Percentiles rank a stretch among this genome's conserved stretches.
These are phyloP conservation scores for Leccinum boreale DNA, from an alignment of 768 basidiomycete genomes.

Conservation along the genomic window DNA sequence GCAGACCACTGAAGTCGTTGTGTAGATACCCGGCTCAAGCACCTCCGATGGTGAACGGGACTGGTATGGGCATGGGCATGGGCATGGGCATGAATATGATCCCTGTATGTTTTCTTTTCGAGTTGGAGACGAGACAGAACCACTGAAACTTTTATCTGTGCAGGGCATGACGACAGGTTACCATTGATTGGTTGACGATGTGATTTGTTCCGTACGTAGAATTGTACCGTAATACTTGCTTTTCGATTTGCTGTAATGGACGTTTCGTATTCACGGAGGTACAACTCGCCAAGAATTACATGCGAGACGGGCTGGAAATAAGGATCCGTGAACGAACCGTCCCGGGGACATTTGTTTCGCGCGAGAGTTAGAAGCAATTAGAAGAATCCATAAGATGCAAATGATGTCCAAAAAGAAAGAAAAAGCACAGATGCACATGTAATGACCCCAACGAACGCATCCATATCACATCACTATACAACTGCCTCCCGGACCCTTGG, in stretches of 20 bases:
- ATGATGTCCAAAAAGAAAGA: slow-evolving; percentile 4
- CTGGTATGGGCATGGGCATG: slow-evolving; percentile 38
- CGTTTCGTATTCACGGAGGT: slow-evolving; percentile 3
- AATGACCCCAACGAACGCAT: neutral
- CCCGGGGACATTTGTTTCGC: neutral
- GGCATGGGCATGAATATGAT: slow-evolving; percentile 48
- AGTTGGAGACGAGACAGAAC: neutral
- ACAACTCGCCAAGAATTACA: slow-evolving; percentile 14
- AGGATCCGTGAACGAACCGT: neutral
- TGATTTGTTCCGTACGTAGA: slow-evolving; percentile 7
- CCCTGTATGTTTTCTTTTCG: slow-evolving; percentile 45
- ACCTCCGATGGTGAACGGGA: slow-evolving; percentile 57
- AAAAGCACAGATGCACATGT: neutral
- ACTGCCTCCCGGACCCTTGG: slow-evolving; percentile 57
- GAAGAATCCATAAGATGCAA: slow-evolving; percentile 17
- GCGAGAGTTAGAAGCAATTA: slow-evolving; percentile 18
- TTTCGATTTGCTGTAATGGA: slow-evolving; percentile 27
- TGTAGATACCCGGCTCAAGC: slow-evolving; percentile 60
- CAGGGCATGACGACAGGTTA: slow-evolving; percentile 74
- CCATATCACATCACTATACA: slow-evolving; percentile 59
- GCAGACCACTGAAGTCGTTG: slow-evolving; percentile 4
- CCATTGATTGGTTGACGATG: slow-evolving; percentile 26
- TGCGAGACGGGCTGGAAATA: neutral
- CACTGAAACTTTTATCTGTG: slow-evolving; percentile 3
- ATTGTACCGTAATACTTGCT: slow-evolving; percentile 26